A percentile compares a stretch with the other conserved stretches of the same genome.
These are phyloP conservation scores for Alopecurus myosuroides DNA, from an alignment of 176 grass and related monocot genomes.

Conservation along the genomic window DNA sequence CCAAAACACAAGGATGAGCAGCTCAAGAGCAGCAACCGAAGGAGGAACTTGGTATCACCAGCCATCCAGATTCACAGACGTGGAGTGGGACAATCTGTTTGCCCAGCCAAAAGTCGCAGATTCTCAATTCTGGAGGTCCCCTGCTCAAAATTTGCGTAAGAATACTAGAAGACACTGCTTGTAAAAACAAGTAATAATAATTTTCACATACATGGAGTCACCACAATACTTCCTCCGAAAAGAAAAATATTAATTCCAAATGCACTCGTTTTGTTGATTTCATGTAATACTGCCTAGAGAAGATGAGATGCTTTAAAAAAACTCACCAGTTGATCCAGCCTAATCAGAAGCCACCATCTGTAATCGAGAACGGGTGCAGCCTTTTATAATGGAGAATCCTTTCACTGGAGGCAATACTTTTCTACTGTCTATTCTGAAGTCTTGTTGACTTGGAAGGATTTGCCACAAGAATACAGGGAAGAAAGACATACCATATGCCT, in stretches of 20 bases:
- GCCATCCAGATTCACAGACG: not conserved
- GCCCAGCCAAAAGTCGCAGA: not conserved
- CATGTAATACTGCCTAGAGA: not conserved
- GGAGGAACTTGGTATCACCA: not conserved
- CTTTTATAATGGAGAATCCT: not conserved
- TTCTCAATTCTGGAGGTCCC: not conserved
- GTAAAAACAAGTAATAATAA: not conserved
- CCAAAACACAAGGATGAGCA: slow-evolving; percentile 4
- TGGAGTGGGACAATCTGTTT: not conserved
- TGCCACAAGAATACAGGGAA: not conserved
- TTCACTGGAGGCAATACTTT: not conserved
- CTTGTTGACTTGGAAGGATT: not conserved
- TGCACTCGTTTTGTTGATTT: not conserved
- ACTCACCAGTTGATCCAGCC: not conserved
- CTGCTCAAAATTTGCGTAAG: not conserved
- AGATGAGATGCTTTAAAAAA: not conserved
- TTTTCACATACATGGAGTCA: not conserved
- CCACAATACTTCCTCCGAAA: not conserved
- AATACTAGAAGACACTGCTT: not conserved
- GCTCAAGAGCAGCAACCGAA: not conserved
- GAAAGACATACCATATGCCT: not conserved
- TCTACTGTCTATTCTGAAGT: not conserved
- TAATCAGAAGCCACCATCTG: not conserved
- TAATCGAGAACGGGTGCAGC: not conserved
- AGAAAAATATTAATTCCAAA: not conserved